Base-by-base conservation (phyloP, 768 basidiomycete genomes). In the Trametes cubensis region DNA sequence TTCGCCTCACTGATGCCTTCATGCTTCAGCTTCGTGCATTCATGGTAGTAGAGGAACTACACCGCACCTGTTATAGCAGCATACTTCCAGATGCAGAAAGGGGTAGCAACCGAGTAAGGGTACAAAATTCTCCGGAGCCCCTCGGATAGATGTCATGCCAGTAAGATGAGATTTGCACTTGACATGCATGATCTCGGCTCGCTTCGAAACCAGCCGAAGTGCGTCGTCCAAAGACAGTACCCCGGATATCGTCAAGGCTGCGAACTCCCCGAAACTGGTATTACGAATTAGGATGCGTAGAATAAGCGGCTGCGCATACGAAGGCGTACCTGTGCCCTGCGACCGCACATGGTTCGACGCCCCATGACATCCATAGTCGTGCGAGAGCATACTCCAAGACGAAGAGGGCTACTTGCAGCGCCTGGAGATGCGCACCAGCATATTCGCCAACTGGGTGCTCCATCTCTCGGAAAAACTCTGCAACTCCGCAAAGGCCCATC, bases 241-340 rank as follows among this genome's bases (percentile, higher is more conserved):
- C 0, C 78, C 81, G 0, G 89, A 84, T n/a, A 80, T 74, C 18
- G 86, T 85, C 42, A 91, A 79, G 11, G 87, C 89, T 8, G 84
- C 85, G 57, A 89, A 91, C 75, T 92, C 90, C 42, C 90, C 90
- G 18, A 92, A 78, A 71, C 90, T 92, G 61, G n/a, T 10, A 21
- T 25, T 18, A 21, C 47, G 38, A 30, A 57, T 13, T n/a, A 6
- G 20, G 20, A 25, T 20, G 54, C 46, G 18, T 51, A 63, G 8
- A 1, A 25, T 11, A 2, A 1, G 6, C 13, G 17, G 15, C 10
- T 14, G 2, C n/a, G 4, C 21, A n/a, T 8, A 14, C 14, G 20
- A 17, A 17, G 25, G 48, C 17, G 59, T 51, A 90, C 90, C 90
- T 92, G 67, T 91, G 89, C 3, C 90, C 89, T 18, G 86, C 78